These are phyloP conservation scores for Chimonanthus praecox DNA, from an alignment of 164 flowering plant genomes.

Conservation along the genomic window DNA sequence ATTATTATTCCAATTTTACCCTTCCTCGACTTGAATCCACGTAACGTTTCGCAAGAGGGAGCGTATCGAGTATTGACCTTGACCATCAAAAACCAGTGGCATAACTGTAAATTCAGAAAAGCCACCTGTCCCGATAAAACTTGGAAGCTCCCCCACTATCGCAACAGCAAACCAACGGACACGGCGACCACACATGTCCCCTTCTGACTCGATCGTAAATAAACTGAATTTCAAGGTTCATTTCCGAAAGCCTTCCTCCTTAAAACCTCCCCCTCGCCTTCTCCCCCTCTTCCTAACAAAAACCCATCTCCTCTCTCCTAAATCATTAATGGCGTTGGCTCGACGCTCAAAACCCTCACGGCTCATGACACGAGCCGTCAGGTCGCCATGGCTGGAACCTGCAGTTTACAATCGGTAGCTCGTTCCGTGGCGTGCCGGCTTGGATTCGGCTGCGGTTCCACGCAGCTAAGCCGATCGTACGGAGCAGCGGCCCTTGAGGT, in stretches of 20 bases:
- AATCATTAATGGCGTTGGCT: not conserved
- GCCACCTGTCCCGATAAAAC: no score
- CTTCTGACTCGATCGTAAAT: no score
- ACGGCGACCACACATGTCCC: no score
- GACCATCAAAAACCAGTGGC: not conserved
- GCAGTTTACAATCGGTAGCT: slow-evolving; percentile 13
- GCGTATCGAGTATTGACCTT: no score
- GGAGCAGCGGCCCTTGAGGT: slow-evolving; percentile 27
- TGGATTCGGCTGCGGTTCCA: not conserved
- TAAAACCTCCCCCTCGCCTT: not conserved
- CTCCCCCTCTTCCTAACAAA: not conserved
- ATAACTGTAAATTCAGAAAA: not conserved
- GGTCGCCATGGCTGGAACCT: slow-evolving; percentile 19
- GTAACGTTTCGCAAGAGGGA: no score
- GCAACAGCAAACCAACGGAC: no score
- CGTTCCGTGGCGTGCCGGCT: not conserved
- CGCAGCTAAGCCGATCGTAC: slow-evolving; percentile 9
- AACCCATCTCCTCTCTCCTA: no score
- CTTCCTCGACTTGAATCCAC: no score
- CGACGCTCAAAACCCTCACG: not conserved
- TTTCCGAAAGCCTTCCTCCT: not conserved
- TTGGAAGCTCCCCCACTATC: no score
- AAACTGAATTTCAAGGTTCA: not conserved
- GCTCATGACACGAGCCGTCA: not conserved
- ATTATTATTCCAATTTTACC: no score